Conservation (phyloP, 108 stramenopile genomes). For the Cylindrotheca fusiformis region DNA sequence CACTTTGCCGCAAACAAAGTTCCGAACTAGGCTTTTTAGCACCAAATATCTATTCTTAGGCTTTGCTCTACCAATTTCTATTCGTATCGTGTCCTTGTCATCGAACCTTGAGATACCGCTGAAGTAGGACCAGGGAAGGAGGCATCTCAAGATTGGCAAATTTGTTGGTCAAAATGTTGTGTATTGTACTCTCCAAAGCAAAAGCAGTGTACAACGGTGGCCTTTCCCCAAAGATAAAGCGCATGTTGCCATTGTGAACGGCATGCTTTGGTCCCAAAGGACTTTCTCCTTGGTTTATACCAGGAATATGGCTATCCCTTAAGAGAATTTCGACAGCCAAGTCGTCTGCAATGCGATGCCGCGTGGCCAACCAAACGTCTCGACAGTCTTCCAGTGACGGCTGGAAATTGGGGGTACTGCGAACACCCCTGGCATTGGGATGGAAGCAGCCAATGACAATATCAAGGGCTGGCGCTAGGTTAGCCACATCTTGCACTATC, state of each 20-base stretch:
- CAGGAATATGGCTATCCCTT: constrained; percentile 17
- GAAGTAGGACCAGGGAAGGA: not conserved
- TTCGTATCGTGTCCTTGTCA: not conserved
- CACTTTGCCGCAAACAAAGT: not conserved
- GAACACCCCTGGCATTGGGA: constrained; percentile 73
- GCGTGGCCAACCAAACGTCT: constrained; percentile 76
- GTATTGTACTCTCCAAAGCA: constrained; percentile 37
- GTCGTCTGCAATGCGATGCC: constrained; percentile 35
- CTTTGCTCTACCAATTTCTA: not conserved
- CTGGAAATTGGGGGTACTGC: constrained; percentile 23
- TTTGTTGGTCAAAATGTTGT: constrained; percentile 15
- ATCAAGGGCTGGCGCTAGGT: constrained; percentile 44
- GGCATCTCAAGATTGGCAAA: not conserved
- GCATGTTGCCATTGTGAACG: constrained; percentile 71
- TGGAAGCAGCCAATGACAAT: constrained; percentile 76
- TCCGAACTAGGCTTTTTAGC: not conserved
- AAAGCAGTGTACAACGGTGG: constrained; percentile 40
- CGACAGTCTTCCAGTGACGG: constrained; percentile 54
- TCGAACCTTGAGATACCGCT: not conserved
- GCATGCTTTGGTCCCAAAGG: constrained; percentile 50
- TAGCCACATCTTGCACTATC: constrained; percentile 53
- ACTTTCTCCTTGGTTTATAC: constrained; percentile 3
- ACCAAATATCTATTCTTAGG: not conserved
- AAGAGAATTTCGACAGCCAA: constrained; percentile 55
- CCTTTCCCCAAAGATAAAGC: constrained; percentile 55